Evolutionary conservation across 768 basidiomycete species (phyloP).

Genomic region (Lentinula sp.): DNA sequence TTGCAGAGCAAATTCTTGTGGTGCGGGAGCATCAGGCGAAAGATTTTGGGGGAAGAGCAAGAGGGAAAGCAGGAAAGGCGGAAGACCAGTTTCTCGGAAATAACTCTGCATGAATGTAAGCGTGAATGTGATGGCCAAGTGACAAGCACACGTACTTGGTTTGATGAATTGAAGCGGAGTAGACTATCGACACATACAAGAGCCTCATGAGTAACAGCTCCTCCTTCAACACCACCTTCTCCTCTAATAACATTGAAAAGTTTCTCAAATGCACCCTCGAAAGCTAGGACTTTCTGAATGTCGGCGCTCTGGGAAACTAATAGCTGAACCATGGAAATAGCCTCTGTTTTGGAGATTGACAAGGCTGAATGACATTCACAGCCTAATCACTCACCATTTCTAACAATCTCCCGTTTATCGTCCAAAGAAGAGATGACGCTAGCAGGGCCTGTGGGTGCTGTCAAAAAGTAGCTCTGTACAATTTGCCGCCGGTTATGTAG

Average conservation of each 20-base stretch:
- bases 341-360: slow-evolving; percentile 45
- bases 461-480: slow-evolving; percentile 90
- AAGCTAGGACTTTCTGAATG: slow-evolving; percentile 94
- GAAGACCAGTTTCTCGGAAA: slow-evolving; percentile 83
- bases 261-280: slow-evolving; percentile 95
- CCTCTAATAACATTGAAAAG: slow-evolving; percentile 81
- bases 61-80: slow-evolving; percentile 58
- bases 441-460: slow-evolving; percentile 68
- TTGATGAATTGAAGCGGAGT: slow-evolving; percentile 88
- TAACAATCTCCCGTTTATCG: slow-evolving; percentile 83
- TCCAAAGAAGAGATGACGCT: slow-evolving; percentile 73
- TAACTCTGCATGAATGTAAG: slow-evolving; percentile 63
- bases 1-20: slow-evolving; percentile 90
- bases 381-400: slow-evolving; percentile 60
- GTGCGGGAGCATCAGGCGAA: slow-evolving; percentile 49
- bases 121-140: not conserved
- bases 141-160: slow-evolving; percentile 56
- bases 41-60: slow-evolving; percentile 66
- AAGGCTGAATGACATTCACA: not conserved
- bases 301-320: slow-evolving; percentile 84
- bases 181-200: slow-evolving; percentile 81
- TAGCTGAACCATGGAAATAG: slow-evolving; percentile 73
- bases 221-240: slow-evolving; percentile 92
- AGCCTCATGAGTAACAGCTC: slow-evolving; percentile 80
- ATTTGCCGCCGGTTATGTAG: slow-evolving; percentile 75